A percentile compares a stretch with the other conserved stretches of the same genome.
phyloP scores from a whole-genome alignment of 306 rosid species.

The Rosa persica region DNA sequence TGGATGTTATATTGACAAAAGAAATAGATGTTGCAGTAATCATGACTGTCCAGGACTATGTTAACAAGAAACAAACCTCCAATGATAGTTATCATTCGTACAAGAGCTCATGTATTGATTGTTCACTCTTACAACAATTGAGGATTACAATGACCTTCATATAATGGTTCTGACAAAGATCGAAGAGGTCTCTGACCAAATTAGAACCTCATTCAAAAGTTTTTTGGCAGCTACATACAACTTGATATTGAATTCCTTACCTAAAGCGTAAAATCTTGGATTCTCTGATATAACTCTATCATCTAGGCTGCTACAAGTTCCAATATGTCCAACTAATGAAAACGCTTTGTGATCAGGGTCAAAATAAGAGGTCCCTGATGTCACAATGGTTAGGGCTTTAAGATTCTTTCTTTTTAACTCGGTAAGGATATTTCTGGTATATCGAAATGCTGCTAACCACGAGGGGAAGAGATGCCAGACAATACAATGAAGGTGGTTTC shows the following conservation, averaged over 20 bases:
- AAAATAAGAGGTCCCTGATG: constrained; percentile 22
- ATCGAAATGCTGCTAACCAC: constrained; percentile 79
- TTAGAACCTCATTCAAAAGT: not conserved
- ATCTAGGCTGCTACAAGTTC: constrained; percentile 40
- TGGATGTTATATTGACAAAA: not conserved
- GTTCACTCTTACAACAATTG: constrained; percentile 6
- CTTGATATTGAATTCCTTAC: not conserved
- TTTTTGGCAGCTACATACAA: not conserved
- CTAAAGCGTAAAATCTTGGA: not conserved
- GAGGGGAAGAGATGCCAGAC: constrained; percentile 86
- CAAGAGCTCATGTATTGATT: not conserved
- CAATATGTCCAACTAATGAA: constrained; percentile 23
- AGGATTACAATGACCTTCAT: constrained; percentile 1
- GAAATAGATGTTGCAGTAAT: not conserved
- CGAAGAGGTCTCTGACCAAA: not conserved
- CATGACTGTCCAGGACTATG: not conserved
- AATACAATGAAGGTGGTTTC: constrained; percentile 78
- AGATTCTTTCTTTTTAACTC: constrained; percentile 59
- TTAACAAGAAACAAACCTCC: not conserved
- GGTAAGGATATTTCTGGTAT: constrained; percentile 87
- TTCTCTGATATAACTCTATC: not conserved
- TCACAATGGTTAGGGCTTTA: constrained; percentile 28
- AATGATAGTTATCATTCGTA: not conserved
- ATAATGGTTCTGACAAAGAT: not conserved
- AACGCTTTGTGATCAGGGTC: constrained; percentile 7